Conservation (phyloP, 129 eudicot species). For the Ambrosia trifida region DNA sequence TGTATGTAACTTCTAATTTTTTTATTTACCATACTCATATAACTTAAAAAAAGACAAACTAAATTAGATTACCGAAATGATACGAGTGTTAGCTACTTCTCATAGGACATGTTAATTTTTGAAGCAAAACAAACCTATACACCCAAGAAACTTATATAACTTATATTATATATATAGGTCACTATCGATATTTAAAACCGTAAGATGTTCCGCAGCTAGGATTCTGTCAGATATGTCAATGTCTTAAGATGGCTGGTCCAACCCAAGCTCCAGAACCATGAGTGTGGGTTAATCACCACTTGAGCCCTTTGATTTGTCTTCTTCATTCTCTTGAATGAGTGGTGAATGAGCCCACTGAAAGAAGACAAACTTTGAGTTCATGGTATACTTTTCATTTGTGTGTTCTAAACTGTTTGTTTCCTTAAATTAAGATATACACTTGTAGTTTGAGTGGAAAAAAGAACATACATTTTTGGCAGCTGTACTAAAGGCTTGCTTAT, state of each 20-base stretch:
- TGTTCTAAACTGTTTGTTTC: neutral
- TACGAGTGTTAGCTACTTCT: neutral
- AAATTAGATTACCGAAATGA: neutral
- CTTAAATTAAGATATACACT: neutral
- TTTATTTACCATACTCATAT: neutral
- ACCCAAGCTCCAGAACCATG: slow-evolving; percentile 36
- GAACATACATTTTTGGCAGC: slow-evolving; percentile 95
- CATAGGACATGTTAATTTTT: neutral
- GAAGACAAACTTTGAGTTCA: slow-evolving; percentile 27
- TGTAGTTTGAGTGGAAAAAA: slow-evolving; percentile 6
- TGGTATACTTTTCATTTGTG: neutral
- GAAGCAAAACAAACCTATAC: neutral
- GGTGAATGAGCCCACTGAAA: slow-evolving; percentile 92
- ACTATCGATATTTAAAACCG: neutral
- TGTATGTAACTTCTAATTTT: neutral
- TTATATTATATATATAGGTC: neutral
- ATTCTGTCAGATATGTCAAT: slow-evolving; percentile 5
- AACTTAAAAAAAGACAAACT: slow-evolving; percentile 1
- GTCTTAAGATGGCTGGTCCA: neutral
- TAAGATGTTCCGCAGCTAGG: neutral
- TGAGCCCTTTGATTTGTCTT: slow-evolving; percentile 30
- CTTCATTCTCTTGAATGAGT: slow-evolving; percentile 39
- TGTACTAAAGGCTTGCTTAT: slow-evolving; percentile 95
- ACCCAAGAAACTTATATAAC: slow-evolving; percentile 4
- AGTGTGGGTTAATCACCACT: slow-evolving; percentile 40